Evolutionary conservation across 176 grass and related monocot species (phyloP).

Genomic region (maize (Zea mays)): DNA sequence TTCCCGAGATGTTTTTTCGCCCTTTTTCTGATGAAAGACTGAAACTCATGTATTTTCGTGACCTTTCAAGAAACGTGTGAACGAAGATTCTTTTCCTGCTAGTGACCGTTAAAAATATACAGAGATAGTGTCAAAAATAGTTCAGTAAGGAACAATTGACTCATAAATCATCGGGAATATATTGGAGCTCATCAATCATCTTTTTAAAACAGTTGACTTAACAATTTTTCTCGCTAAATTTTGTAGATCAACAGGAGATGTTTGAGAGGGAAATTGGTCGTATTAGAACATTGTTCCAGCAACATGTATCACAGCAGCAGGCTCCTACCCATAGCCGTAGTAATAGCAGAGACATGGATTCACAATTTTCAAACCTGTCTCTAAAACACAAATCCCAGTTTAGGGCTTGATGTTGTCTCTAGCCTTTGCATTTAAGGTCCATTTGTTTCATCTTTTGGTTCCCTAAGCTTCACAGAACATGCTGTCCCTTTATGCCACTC

Average conservation of each 20-base stretch:
- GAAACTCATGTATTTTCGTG: background rate
- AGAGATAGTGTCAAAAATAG: background rate
- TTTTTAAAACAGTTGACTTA: too few relatives aligned
- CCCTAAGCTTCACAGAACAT: slow-evolving; percentile 31
- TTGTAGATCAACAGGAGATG: slow-evolving; percentile 90
- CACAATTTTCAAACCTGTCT: slow-evolving; percentile 71
- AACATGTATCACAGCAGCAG: too few relatives aligned
- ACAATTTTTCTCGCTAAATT: background rate
- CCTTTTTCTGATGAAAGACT: background rate
- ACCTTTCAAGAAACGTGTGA: background rate
- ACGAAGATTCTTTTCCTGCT: background rate
- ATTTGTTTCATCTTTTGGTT: slow-evolving; percentile 27
- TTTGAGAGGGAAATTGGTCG: background rate
- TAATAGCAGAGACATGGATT: slow-evolving; percentile 69
- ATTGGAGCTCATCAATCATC: too few relatives aligned
- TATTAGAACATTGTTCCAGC: too few relatives aligned
- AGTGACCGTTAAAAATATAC: background rate
- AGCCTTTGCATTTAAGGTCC: slow-evolving; percentile 60
- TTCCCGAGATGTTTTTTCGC: background rate
- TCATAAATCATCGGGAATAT: background rate
- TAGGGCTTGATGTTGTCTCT: slow-evolving; percentile 43
- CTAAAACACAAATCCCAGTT: slow-evolving; percentile 68
- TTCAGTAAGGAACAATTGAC: background rate
- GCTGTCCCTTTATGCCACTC: slow-evolving; percentile 23
- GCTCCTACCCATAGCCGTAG: too few relatives aligned